Evolutionary conservation across 495 filamentous ascomycete species (phyloP), one percentile per base, ranked within the genome.

Genomic region (Cenococcum geophilum): DNA sequence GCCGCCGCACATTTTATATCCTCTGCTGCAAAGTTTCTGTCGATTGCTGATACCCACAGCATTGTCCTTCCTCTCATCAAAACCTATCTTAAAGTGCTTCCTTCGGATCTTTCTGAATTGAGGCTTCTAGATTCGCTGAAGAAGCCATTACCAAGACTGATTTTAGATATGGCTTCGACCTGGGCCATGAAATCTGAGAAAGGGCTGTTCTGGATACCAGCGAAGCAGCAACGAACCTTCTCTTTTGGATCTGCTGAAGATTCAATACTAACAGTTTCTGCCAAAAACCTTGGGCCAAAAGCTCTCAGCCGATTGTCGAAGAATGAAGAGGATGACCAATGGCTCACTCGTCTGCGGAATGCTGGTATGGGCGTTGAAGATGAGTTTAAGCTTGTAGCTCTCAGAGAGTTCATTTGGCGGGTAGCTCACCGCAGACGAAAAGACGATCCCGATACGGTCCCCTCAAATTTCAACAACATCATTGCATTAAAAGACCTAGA

Each of bases 301-400:
- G 71, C 76, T 47, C 67, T 83, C 27, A 75, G 71, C 53, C 82
- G 78, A 68, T 66, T 83, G 0, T 64, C 78, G 0, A 91, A 82
- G 69, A 96, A 92, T 67, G 91, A 96, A n/a, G 92, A 97, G 71
- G 95, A 99, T 71, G 91, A 97, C 58, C 85, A 91, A 68, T 99
- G 95, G 95, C 77, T 99, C n/a, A 76, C 76, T 20, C 83, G 88
- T 54, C 74, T 99, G 34, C 82, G 89, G 34, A 92, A 89, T 62
- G 81, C 93, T 40, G 92, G 93, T 0, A 88, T 99, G 82, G 72
- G 77, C 1, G 60, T 76, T 0, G 92, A 95, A 48, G 95, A 99
- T 66, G 95, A 99, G 59, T 83, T 87, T 64, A 99, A 99, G 69
- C 75, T 99, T 9, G 75, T 96, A 20, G 86, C 84, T 5, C 80